Percentiles rank a stretch among this genome's conserved stretches.
Evolutionary conservation across 2,329 filamentous ascomycete genomes (phyloP).

Genomic region (Calonectria pseudoreteaudii): DNA sequence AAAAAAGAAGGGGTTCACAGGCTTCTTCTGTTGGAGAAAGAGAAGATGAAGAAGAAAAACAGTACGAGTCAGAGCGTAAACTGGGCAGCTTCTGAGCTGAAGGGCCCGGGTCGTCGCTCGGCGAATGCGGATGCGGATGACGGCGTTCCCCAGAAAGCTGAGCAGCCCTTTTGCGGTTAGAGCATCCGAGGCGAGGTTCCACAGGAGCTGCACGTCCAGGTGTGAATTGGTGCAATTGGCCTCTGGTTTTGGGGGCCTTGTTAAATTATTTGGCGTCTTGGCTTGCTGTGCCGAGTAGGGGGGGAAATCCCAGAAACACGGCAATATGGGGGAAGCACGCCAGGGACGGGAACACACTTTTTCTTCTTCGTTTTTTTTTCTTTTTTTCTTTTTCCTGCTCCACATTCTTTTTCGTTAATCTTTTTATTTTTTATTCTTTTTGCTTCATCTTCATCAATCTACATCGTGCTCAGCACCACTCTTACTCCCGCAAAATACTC

Average conservation of each 20-base stretch:
- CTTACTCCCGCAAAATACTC: neutral
- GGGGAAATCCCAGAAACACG: neutral
- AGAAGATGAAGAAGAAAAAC: neutral
- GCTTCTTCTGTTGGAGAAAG: neutral
- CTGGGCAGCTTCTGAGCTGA: conserved; percentile 5
- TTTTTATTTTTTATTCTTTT: neutral
- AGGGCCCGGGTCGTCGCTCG: conserved; percentile 7
- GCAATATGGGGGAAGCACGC: neutral
- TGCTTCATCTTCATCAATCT: neutral
- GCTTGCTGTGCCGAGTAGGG: neutral
- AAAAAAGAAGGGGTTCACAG: neutral
- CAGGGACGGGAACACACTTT: neutral
- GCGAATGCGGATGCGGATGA: conserved; percentile 15
- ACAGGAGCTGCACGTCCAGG: neutral
- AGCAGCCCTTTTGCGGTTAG: conserved; percentile 3
- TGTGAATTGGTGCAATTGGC: neutral
- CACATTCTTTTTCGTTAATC: neutral
- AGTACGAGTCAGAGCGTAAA: neutral
- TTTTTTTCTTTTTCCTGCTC: neutral
- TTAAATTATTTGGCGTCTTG: neutral
- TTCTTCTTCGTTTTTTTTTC: neutral
- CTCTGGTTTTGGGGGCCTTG: neutral
- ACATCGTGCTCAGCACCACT: neutral
- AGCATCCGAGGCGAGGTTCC: conserved; percentile 17
- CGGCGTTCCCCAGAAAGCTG: conserved; percentile 24